A percentile compares a stretch with the other conserved stretches of the same genome.
phyloP scores from a whole-genome alignment of 2,329 filamentous ascomycete genomes.

The Aspergillus sp. region DNA sequence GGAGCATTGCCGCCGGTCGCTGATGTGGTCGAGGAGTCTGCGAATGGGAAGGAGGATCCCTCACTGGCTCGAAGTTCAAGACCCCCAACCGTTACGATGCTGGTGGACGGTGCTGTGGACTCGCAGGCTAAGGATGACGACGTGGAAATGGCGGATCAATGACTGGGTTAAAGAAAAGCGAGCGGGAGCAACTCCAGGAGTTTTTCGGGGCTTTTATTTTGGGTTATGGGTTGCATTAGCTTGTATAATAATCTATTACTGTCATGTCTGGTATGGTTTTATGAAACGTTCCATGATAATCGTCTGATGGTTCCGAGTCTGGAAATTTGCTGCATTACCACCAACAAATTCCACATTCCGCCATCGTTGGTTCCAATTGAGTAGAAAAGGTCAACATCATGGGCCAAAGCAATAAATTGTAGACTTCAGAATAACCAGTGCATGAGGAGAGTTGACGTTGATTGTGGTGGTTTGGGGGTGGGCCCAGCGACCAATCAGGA shows the following conservation, averaged over 20 bases:
- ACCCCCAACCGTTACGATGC: conserved; percentile 49
- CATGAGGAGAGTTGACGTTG: conserved; percentile 5
- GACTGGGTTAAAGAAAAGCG: neutral
- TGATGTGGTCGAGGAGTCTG: conserved; percentile 25
- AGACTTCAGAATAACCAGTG: neutral
- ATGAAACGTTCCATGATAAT: neutral
- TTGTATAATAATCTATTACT: neutral
- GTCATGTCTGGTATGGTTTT: neutral
- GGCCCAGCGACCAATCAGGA: conserved; percentile 38
- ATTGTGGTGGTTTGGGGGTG: conserved; percentile 8
- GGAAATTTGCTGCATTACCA: neutral
- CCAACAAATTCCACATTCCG: neutral
- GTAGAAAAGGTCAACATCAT: no score
- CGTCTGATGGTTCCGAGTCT: neutral
- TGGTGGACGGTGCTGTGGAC: conserved; percentile 55
- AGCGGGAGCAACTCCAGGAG: neutral
- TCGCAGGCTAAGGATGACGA: conserved; percentile 41
- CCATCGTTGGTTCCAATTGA: neutral
- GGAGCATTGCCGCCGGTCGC: conserved; percentile 20
- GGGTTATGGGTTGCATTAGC: conserved; percentile 5
- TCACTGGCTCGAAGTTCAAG: conserved; percentile 28
- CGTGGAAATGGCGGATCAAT: conserved; percentile 57
- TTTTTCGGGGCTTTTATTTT: conserved; percentile 12
- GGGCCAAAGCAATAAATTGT: no score
- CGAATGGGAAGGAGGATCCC: conserved; percentile 19